Evolutionary conservation across 164 flowering plant species (phyloP), one percentile per base, ranked within the genome.

Genomic region (Umbilicus rupestris): DNA sequence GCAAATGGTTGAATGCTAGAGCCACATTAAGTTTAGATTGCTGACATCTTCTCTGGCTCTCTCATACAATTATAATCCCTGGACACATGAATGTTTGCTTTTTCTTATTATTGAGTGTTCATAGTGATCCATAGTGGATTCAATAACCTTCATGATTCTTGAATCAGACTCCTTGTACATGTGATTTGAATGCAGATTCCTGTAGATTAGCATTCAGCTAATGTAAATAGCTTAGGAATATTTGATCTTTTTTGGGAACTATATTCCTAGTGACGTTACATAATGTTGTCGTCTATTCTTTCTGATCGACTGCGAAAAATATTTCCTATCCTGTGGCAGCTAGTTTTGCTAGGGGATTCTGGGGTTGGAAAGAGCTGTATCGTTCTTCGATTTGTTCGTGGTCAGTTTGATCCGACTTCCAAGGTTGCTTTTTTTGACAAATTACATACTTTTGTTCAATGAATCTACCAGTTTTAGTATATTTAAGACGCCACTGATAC

Each of bases 301-400:
- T 14, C 4, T 28, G 60, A 55, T 55, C 33, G 6, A 29, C 22
- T 55, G 33, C 2, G 33, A 55, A 55, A 17, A 26, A 26, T 19
- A 31, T 20, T 63, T 50, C 29, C 39, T 39, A 55, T 52, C 45
- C 74, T 8, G 62, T 15, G 81, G 66, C 85, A 95, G 99, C 81
- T 95, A 73, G 97, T 95, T 37, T 77, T 95, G 14, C 76, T 95
- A 68, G 99, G 99, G 67, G 97, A 92, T 83, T 95, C 99, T 71
- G 99, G 99, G 68, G 99, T 95, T 68, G 99, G 99, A 46, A 95
- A 95, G 80, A 95, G 97, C 75, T 95, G 99, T 75, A 95, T 95
- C 68, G 99, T 95, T 73, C 97, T 95, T 69, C 94, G 99, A 42
- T 92, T 95, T 81, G 99, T 95, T 73, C 96, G 99, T 67, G 99